Evolutionary conservation across 2,329 filamentous ascomycete genomes (phyloP).

Genomic region (Pseudogymnoascus sp.): DNA sequence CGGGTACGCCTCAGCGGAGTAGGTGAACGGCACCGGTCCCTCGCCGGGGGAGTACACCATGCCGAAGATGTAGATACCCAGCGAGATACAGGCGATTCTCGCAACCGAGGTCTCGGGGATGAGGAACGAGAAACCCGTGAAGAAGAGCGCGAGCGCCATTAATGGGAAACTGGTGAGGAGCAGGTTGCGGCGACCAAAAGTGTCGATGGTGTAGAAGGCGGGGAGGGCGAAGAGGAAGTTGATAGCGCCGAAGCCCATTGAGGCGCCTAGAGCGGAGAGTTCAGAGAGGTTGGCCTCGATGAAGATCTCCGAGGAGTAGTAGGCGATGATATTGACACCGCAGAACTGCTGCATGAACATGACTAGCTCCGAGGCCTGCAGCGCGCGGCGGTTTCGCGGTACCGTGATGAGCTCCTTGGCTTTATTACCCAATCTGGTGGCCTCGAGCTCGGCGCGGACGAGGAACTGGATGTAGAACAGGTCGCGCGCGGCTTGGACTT

Average conservation of each 20-base stretch:
- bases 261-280: conserved; percentile 46
- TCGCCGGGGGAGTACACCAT: conserved; percentile 51
- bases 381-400: conserved; percentile 52
- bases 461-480: conserved; percentile 49
- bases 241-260: conserved; percentile 55
- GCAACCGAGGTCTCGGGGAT: conserved; percentile 32
- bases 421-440: conserved; percentile 41
- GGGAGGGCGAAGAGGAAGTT: conserved; percentile 58
- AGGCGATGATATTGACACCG: conserved; percentile 47
- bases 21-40: conserved; percentile 53
- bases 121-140: conserved; percentile 44
- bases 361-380: conserved; percentile 51
- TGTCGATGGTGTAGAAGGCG: conserved; percentile 59
- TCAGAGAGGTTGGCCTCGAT: conserved; percentile 42
- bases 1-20: conserved; percentile 59
- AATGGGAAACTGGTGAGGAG: conserved; percentile 56
- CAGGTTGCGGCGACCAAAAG: conserved; percentile 55
- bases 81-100: conserved; percentile 28
- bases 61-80: conserved; percentile 42
- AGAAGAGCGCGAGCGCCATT: conserved; percentile 46
- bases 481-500: conserved; percentile 47
- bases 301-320: conserved; percentile 56
- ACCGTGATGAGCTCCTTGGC: conserved; percentile 51
- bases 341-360: conserved; percentile 61
- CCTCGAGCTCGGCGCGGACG: conserved; percentile 46